Conservation (phyloP, 345 rosid species). For the Syzygium aromaticum region DNA sequence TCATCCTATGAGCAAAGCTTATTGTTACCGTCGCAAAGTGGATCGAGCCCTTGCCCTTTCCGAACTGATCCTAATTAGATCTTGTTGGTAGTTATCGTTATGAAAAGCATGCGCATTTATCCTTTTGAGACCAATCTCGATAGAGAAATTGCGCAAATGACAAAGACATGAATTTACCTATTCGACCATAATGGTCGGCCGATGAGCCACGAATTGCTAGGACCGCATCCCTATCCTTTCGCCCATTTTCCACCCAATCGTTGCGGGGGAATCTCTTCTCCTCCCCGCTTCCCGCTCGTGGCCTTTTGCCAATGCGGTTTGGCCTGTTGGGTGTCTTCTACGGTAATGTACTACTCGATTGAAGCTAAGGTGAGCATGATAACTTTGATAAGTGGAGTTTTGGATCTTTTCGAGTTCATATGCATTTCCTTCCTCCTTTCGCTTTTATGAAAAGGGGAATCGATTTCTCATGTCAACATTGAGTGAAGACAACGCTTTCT, state of each 20-base stretch:
- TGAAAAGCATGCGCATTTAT: background rate
- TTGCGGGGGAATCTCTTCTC: fast-evolving
- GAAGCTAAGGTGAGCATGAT: too few relatives aligned
- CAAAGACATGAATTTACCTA: background rate
- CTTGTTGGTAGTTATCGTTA: background rate
- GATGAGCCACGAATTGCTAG: background rate
- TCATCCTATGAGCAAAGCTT: too few relatives aligned
- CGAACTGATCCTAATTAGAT: background rate
- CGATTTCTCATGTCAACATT: background rate
- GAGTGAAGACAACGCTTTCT: background rate
- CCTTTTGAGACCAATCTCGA: background rate
- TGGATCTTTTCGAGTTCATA: background rate
- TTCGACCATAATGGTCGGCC: background rate
- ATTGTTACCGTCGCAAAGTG: too few relatives aligned
- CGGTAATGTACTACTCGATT: background rate
- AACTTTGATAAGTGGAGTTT: background rate
- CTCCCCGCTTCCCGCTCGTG: background rate
- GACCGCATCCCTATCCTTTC: background rate
- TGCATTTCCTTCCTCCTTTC: background rate
- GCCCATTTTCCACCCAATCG: background rate
- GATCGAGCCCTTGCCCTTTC: too few relatives aligned
- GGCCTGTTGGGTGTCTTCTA: background rate
- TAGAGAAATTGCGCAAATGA: background rate
- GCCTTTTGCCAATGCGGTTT: background rate
- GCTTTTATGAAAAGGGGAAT: background rate